These are phyloP conservation scores for Triticum aestivum DNA, from an alignment of 176 grass and related monocot species.

Conservation along the genomic window IWGSC_CS_RefSeq_v2.1 NC_057809.1:49698065-49698564, in stretches of 20 bases:
- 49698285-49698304: conserved; percentile 29
- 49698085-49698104: background rate
- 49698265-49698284: conserved; percentile 73
- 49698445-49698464: no score
- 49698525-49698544: no score
- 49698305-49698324: no score
- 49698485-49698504: no score
- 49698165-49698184: background rate
- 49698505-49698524: no score
- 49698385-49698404: no score
- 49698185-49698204: background rate
- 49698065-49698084: background rate
- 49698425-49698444: no score
- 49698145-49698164: no score
- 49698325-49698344: background rate
- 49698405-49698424: no score
- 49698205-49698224: background rate
- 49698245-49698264: conserved; percentile 38
- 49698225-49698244: background rate
- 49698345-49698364: background rate
- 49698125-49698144: background rate
- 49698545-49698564: background rate
- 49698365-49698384: no score
- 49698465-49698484: no score
- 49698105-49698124: background rate